These are phyloP conservation scores for Aspergillus pseudoglaucus DNA, from an alignment of 2,329 filamentous ascomycete species.

Conservation along the genomic window DNA sequence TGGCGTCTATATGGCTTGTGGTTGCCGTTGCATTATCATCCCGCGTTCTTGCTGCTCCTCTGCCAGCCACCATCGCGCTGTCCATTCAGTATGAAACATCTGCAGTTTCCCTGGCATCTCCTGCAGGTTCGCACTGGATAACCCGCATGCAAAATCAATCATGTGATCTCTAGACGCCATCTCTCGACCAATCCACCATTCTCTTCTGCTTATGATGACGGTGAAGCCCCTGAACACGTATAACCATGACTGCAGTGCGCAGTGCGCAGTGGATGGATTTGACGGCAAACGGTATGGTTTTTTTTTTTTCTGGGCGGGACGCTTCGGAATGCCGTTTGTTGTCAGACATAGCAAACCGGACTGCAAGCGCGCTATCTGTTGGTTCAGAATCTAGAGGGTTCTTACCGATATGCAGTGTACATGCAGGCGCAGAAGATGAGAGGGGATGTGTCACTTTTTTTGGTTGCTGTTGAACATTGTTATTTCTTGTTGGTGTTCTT, in stretches of 20 bases:
- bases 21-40: not conserved
- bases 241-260: not conserved
- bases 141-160: constrained; percentile 28
- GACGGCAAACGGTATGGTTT: constrained; percentile 3
- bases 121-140: constrained; percentile 28
- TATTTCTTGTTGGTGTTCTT: constrained; percentile 2
- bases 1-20: not conserved
- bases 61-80: not conserved
- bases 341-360: constrained; percentile 26
- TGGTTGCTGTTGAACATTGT: constrained; percentile 2
- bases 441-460: constrained; percentile 19
- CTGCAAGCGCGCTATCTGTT: constrained; percentile 17
- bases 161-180: constrained; percentile 29
- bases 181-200: constrained; percentile 20
- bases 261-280: not conserved
- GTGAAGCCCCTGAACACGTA: constrained; percentile 11
- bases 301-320: constrained; percentile 10
- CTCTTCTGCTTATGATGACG: constrained; percentile 13
- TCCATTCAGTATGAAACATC: constrained; percentile 3
- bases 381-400: constrained; percentile 12
- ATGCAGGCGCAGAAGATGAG: constrained; percentile 2
- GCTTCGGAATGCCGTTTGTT: constrained; percentile 13
- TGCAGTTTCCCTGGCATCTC: not conserved
- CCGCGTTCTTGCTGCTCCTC: not conserved
- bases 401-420: not conserved